These are phyloP conservation scores for Proliferodiscus dingleyae DNA, from an alignment of 2,329 filamentous ascomycete species.

Conservation along the genomic window DNA sequence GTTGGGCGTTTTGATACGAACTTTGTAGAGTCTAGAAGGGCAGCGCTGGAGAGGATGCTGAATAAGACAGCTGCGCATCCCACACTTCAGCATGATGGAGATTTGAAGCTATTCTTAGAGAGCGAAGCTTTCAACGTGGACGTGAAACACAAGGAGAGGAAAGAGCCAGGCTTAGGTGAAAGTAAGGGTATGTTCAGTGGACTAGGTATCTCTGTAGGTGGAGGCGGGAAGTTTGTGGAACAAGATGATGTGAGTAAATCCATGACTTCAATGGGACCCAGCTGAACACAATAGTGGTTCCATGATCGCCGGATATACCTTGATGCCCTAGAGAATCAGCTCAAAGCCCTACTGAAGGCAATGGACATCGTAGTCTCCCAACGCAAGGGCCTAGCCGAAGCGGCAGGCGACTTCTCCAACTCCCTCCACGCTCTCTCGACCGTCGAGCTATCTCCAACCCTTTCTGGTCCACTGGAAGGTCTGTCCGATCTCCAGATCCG, in stretches of 20 bases:
- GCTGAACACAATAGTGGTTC: conserved; percentile 67
- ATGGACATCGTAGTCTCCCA: conserved; percentile 91
- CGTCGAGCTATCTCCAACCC: conserved; percentile 82
- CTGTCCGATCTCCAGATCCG: conserved; percentile 91
- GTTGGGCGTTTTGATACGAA: conserved; percentile 94
- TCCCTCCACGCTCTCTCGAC: conserved; percentile 89
- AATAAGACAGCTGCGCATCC: conserved; percentile 92
- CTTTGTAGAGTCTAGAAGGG: conserved; percentile 88
- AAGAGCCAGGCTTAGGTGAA: conserved; percentile 79
- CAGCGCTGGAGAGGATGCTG: conserved; percentile 93
- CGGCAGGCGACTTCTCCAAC: conserved; percentile 86
- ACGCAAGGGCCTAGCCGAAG: conserved; percentile 88
- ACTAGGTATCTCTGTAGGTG: conserved; percentile 72
- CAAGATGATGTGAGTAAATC: conserved; percentile 75
- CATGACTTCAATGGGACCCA: neutral
- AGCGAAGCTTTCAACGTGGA: conserved; percentile 95
- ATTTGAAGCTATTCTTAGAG: conserved; percentile 94
- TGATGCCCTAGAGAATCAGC: conserved; percentile 85
- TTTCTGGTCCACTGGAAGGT: conserved; percentile 85
- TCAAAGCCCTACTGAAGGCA: conserved; percentile 85
- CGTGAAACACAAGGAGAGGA: conserved; percentile 94
- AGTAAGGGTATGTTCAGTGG: conserved; percentile 91
- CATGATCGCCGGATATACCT: conserved; percentile 94
- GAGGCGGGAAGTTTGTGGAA: conserved; percentile 86
- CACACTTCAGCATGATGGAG: conserved; percentile 84